Base-by-base conservation (phyloP, 169 alveolate genomes). In the Cryptosporidium parvum region DNA sequence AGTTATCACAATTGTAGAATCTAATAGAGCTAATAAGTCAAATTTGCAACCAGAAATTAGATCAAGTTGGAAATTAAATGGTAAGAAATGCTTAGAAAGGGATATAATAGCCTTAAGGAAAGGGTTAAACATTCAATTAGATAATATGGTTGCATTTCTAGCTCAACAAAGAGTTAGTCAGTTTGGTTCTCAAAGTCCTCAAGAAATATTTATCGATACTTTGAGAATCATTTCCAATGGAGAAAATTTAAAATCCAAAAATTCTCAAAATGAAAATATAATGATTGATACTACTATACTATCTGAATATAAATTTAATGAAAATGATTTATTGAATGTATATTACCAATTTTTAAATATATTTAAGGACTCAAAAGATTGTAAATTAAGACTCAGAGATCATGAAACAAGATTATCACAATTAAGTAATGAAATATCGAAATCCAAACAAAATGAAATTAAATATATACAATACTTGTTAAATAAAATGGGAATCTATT, bases 81-180 rank as follows among this genome's bases (percentile, higher is more conserved):
- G 89, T 21, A 62, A 62, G 29, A 80, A 62, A 65, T 61, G 89
- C 48, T 26, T 62, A 44, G 89, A 80, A 65, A 80, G 70, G 16
- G 89, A 80, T n/a, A 80, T 80, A 21, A 7, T 37, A 29, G 37
- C 58, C 14, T 51, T 80, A 35, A 80, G 89, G 45, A 80, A 23
- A 29, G n/a, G 70, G 18, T 21, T 80, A n/a, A 80, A 80, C 23
- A 80, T 80, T 29, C 89, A 80, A 39, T 48, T 80, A 33, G 89
- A 80, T 37, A 80, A 80, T 80, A 80, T 80, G 89, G 33, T 80
- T 12, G 56, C 89, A 62, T 80, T 80, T 65, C 42, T 80, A 61
- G 89, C 89, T 61, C 89, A 80, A 37, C 89, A 80, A 23, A 80
- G 80, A 62, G 89, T 80, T 12, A 80, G 89, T 31, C 67, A 80